A percentile compares a stretch with the other conserved stretches of the same genome.
Evolutionary conservation across 2,329 filamentous ascomycete species (phyloP).

Genomic region (Septoria linicola): DNA sequence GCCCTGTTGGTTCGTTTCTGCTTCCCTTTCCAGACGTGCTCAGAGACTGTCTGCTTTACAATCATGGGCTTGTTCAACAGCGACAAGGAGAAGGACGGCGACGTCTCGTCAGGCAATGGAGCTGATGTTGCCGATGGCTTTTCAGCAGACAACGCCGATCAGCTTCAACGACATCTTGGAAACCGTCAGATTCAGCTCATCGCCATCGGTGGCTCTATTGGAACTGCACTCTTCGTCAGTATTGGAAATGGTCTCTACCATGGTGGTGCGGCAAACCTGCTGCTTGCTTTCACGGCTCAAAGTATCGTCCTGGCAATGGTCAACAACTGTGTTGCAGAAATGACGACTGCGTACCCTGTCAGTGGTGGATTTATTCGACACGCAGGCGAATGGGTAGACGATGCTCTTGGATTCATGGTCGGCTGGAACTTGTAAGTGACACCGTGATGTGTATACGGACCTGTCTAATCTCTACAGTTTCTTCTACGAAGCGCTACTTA

Average conservation of each 20-base stretch:
- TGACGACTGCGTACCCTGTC: constrained; percentile 63
- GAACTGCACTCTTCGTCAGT: constrained; percentile 40
- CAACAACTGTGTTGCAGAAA: constrained; percentile 66
- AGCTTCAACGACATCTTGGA: constrained; percentile 35
- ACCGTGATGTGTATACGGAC: neutral
- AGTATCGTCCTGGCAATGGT: constrained; percentile 57
- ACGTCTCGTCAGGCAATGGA: constrained; percentile 13
- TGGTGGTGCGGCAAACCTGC: constrained; percentile 54
- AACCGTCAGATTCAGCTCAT: constrained; percentile 41
- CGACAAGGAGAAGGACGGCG: constrained; percentile 19
- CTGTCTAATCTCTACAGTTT: constrained; percentile 8
- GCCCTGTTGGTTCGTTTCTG: neutral
- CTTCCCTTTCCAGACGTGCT: neutral
- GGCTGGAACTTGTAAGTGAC: constrained; percentile 28
- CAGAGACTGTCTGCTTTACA: neutral
- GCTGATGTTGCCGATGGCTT: constrained; percentile 21
- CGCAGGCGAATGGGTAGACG: constrained; percentile 64
- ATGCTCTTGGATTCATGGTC: constrained; percentile 58
- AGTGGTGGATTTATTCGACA: constrained; percentile 64
- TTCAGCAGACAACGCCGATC: constrained; percentile 31
- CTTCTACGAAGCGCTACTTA: constrained; percentile 52
- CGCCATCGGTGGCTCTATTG: constrained; percentile 39
- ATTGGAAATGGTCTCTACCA: constrained; percentile 58
- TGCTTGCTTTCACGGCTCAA: constrained; percentile 61
- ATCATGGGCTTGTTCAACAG: constrained; percentile 22